Evolutionary conservation across 1,284 basidiomycete genomes (phyloP), one percentile per base, ranked within the genome.

Genomic region (Naganishia albida): DNA sequence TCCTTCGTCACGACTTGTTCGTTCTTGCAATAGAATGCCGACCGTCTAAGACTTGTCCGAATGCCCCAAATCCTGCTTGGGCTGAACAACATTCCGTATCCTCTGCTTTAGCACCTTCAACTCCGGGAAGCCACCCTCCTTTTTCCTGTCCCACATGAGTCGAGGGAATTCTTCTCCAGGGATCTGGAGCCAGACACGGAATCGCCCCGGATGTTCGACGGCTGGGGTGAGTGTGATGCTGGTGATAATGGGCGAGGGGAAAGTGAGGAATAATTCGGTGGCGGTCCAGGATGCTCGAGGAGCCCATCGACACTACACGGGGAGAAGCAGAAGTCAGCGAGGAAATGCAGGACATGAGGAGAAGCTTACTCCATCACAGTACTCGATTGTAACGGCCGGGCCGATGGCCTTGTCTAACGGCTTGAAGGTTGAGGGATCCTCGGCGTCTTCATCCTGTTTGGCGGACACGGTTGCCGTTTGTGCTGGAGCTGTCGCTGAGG

Each of bases 101-200:
- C 88, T 83, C 77, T 94, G 92, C 80, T 95, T 95, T 88, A 94
- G 72, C 15, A 75, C 64, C 57, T 80, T 77, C 40, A 65, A 57
- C 50, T 95, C 93, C 0, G 93, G 93, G 74, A 96, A 96, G 0
- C 90, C 88, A 34, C 90, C 90, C 75, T 93, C 89, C n/a, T 85
- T 79, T 75, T 93, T 90, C 68, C 89, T 81, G 75, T 91, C 89
- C 89, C 89, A 91, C 20, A 89, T 72, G 52, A 90, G 76, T 50
- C 74, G 50, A 13, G 57, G 54, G 8, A 6, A 18, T 44, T 30
- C 55, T 15, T 60, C 62, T 30, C 63, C 60, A 66, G 60, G 65
- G 38, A 39, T 69, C 74, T 63, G 39, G 30, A 94, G 77, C 92
- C 92, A 95, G 18, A 94, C 86, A 28, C 92, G 85, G 76, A 95